Percentiles rank a stretch among this genome's conserved stretches.
phyloP scores from a whole-genome alignment of 2,329 filamentous ascomycete species.

The Calycina herbarum region DNA sequence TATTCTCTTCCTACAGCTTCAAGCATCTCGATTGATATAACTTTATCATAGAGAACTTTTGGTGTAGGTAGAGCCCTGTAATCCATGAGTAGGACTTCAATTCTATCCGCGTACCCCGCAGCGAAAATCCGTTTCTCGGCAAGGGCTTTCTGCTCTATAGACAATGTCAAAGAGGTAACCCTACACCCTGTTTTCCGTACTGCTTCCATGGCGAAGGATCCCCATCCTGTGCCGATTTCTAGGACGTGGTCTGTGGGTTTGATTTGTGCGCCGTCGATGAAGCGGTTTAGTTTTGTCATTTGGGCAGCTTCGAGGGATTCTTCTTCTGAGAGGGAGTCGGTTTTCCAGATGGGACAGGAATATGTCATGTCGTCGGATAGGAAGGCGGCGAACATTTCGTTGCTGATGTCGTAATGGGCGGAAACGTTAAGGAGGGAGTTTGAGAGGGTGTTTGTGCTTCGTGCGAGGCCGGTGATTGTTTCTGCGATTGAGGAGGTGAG shows the following conservation, averaged over 20 bases:
- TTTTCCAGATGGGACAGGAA: conserved; percentile 67
- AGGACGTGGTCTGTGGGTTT: conserved; percentile 67
- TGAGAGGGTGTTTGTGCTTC: conserved; percentile 56
- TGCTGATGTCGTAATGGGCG: conserved; percentile 75
- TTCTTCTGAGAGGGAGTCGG: conserved; percentile 41
- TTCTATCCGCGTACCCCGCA: conserved; percentile 59
- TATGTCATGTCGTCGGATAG: conserved; percentile 77
- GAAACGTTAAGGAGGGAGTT: conserved; percentile 65
- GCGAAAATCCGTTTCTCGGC: conserved; percentile 64
- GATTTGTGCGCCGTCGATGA: conserved; percentile 65
- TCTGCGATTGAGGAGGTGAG: conserved; percentile 59
- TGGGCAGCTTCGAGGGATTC: conserved; percentile 67
- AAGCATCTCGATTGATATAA: conserved; percentile 76
- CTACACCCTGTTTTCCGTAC: conserved; percentile 65
- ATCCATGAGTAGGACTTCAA: conserved; percentile 67
- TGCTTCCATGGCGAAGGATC: conserved; percentile 70
- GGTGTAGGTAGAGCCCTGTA: conserved; percentile 63
- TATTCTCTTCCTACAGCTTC: conserved; percentile 72
- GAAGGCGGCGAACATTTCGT: conserved; percentile 74
- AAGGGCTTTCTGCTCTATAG: conserved; percentile 66
- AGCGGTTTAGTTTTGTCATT: conserved; percentile 63
- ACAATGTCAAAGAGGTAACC: conserved; percentile 68
- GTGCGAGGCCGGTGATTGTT: conserved; percentile 57
- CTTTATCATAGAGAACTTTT: conserved; percentile 62
- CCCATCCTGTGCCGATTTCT: conserved; percentile 77